Base-by-base conservation (phyloP, 768 basidiomycete genomes). In the Boletus tomentosulus region DNA sequence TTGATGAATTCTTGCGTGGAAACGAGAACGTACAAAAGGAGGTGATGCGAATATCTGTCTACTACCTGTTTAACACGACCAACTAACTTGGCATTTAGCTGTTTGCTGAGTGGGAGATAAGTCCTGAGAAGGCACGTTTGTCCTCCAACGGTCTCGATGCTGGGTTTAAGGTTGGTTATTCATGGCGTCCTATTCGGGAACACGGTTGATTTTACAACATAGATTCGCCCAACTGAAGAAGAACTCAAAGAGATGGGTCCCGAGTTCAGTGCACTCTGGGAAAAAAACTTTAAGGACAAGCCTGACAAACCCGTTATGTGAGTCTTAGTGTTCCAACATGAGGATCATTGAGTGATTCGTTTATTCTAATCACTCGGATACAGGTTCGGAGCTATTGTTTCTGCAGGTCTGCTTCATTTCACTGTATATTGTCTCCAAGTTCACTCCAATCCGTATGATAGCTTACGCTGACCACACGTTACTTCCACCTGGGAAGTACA, bases 121-220 rank as follows among this genome's bases (percentile, higher is more conserved):
- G 80, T 58, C 84, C 84, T 7, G 80, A 86, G 72, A 85, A 82
- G 70, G 83, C 84, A 0, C 75, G 84, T 27, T 73, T 88, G 35
- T 78, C 86, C 1, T 86, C 85, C 24, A 88, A 87, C 65, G 78
- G 76, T 35, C 86, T 88, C 65, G 86, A 88, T 69, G 86, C 86
- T 43, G 86, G 86, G 33, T 86, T 86, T 77, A 38, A 38, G 37
- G 37, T 38, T 38, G 7, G 37, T 6, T 35, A 7, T n/a, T 7
- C 1, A 16, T 5, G 7, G 8, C 6, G 5, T n/a, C 13, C 37
- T 16, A 19, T 38, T 15, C 6, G 37, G 3, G 16, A 38, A 38
- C 15, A 38, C 37, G 7, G 16, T 38, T n/a, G 16, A 38, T 38
- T n/a, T n/a, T n/a, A 13, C 8, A 8, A 4, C 37, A 6, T 38